These are phyloP conservation scores for Venturia aucupariae DNA, from an alignment of 2,329 filamentous ascomycete genomes.

Conservation along the genomic window DNA sequence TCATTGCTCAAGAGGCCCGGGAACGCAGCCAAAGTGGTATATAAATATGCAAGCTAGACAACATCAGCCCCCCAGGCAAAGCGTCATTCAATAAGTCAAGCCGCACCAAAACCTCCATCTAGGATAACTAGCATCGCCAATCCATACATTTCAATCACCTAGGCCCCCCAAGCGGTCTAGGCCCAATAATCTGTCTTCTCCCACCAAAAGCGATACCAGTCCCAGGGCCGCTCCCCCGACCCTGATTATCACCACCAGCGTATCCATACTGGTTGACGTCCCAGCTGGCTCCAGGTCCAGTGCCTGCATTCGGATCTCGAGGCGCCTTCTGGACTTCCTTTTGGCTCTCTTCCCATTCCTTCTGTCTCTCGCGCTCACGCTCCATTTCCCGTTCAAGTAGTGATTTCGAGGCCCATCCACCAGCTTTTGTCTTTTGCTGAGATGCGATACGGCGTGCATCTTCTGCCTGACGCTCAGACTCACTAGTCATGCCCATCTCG, in stretches of 20 bases:
- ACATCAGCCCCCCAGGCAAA: background rate
- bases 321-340: constrained; percentile 50
- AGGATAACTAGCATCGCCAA: background rate
- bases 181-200: constrained; percentile 70
- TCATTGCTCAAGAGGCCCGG: background rate
- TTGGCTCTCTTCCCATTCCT: constrained; percentile 72
- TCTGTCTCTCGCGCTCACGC: constrained; percentile 64
- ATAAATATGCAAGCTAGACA: background rate
- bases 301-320: constrained; percentile 48
- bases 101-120: background rate
- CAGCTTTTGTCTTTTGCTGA: constrained; percentile 53
- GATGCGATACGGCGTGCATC: constrained; percentile 50
- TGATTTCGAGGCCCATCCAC: constrained; percentile 57
- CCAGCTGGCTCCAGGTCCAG: constrained; percentile 62
- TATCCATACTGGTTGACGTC: constrained; percentile 70
- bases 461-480: constrained; percentile 54
- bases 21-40: background rate
- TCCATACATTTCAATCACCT: background rate
- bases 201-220: constrained; percentile 55
- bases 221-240: constrained; percentile 50
- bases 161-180: constrained; percentile 42
- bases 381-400: constrained; percentile 75
- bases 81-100: background rate
- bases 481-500: constrained; percentile 46
- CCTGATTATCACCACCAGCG: constrained; percentile 67